Conservation (phyloP, 768 basidiomycete genomes). For the Strobilomyces echinocephalus region DNA sequence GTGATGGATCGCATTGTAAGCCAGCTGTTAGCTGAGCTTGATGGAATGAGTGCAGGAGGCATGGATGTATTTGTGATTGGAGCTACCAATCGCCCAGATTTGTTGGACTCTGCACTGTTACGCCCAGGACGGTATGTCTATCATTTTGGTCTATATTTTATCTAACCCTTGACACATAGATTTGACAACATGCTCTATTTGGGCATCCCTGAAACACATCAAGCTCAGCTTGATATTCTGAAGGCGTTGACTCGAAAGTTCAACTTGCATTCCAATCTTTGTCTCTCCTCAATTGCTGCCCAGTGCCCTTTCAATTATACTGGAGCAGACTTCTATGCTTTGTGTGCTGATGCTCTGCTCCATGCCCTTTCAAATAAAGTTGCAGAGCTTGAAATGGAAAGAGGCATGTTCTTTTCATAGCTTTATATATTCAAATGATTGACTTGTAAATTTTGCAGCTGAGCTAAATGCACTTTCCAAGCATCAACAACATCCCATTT, state of each 20-base stretch:
- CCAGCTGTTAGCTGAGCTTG: constrained; percentile 88
- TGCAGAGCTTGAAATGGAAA: constrained; percentile 65
- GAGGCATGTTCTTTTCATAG: constrained; percentile 41
- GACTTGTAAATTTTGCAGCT: constrained; percentile 1
- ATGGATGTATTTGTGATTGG: constrained; percentile 90
- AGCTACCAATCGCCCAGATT: constrained; percentile 90
- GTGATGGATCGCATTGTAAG: constrained; percentile 98
- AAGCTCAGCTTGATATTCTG: constrained; percentile 80
- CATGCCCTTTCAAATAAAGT: constrained; percentile 92
- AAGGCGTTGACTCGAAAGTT: constrained; percentile 92
- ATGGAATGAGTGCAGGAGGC: constrained; percentile 74
- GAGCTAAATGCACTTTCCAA: constrained; percentile 44
- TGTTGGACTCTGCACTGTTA: constrained; percentile 84
- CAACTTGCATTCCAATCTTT: constrained; percentile 62
- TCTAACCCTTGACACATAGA: constrained; percentile 36
- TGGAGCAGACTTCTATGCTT: constrained; percentile 96
- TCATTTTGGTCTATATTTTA: not conserved
- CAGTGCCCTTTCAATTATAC: constrained; percentile 91
- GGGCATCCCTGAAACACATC: constrained; percentile 83
- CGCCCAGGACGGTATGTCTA: constrained; percentile 73
- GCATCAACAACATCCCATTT: constrained; percentile 55
- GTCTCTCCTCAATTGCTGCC: constrained; percentile 60
- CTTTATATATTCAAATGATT: not conserved
- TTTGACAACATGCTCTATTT: constrained; percentile 98
- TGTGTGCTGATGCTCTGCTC: constrained; percentile 95